Evolutionary conservation across 2,329 filamentous ascomycete genomes (phyloP), one percentile per base, ranked within the genome.

Genomic region (Ascochyta koolunga): DNA sequence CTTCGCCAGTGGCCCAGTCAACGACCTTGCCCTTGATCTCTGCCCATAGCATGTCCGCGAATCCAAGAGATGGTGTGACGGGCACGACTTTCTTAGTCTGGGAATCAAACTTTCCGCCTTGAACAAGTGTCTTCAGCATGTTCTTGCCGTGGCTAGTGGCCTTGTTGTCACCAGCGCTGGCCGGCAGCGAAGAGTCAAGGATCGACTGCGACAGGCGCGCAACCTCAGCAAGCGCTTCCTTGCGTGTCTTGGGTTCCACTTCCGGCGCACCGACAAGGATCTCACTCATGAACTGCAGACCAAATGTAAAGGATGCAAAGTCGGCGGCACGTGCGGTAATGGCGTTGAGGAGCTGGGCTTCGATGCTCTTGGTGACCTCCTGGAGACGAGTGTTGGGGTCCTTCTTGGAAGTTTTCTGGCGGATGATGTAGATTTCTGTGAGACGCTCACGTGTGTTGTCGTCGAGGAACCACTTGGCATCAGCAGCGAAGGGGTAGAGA

Each of bases 371-470:
- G 19, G 91, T 80, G 36, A 99, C 80, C 73, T 97, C 95, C 64
- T 85, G 82, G 53, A 89, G 86, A 54, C 95, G 86, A 19, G 83
- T 77, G 48, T 89, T 87, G 0, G 91, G 82, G 52, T 96, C 91
- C 77, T 99, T 99, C 79, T 98, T 99, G 60, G 91, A 96, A 2
- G 93, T 98, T 13, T 83, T 87, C 64, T 87, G 85, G 48, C 95
- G 87, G 59, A 96, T 89, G 50, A 86, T 84, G 68, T 90, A 89
- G 21, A 97, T 79, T 73, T 97, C 89, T 52, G 85, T 81, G 4
- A 99, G 79, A 13, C 95, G 76, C 50, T 89, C 84, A 31, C 91
- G 77, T 59, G 92, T 88, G 29, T 82, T 82, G 10, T 80, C 76
- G 15, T 75, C 70, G 51, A 91, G 83, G 54, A 89, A 79, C 81